Evolutionary conservation across 768 basidiomycete species (phyloP), one percentile per base, ranked within the genome.

Genomic region (Vararia minispora): DNA sequence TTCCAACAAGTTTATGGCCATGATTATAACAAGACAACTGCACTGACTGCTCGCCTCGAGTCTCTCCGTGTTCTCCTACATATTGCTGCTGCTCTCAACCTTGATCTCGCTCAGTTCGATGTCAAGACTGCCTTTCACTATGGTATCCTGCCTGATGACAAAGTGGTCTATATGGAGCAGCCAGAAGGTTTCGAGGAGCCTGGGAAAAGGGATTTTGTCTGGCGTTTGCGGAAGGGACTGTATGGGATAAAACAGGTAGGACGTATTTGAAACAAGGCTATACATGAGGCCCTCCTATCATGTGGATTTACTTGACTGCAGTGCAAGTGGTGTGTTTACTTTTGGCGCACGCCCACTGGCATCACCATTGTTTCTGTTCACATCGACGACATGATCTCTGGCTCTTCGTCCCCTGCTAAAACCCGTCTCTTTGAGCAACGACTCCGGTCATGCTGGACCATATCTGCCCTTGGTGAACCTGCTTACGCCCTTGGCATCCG

Each of bases 1-100:
- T 66, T 55, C 46, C 46, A 63, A 17, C 65, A 68, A 36, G 46
- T 61, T 0, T 60, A 51, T 20, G 68, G 70, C 0, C 42, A 53
- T 6, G 68, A 73, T 35, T 73, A 62, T 41, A 54, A 49, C 0
- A 55, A 61, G 26, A 67, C 65, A 0, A 64, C 59, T 30, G 64
- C 68, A 29, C 63, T 63, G 1, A 61, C 58, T 10, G 58, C 59
- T 11, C 54, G 57, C 12, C 56, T 63, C 50, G 64, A 66, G 43
- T 61, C 64, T 0, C 54, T 64, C 33, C 47, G 56, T 0, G 46
- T 60, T 3, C 44, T 71, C 2, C 48, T 64, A 0, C 59, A 65
- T 16, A 39, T 67, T 5, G 62, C 59, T 0, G 61, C 61, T 0
- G 3, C 39, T 0, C 31, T 53, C 0, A 58, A 56, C 25, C 68